Base-by-base conservation (phyloP, 2,329 filamentous ascomycete genomes). In the Ophiostoma himal-ulmi region DNA sequence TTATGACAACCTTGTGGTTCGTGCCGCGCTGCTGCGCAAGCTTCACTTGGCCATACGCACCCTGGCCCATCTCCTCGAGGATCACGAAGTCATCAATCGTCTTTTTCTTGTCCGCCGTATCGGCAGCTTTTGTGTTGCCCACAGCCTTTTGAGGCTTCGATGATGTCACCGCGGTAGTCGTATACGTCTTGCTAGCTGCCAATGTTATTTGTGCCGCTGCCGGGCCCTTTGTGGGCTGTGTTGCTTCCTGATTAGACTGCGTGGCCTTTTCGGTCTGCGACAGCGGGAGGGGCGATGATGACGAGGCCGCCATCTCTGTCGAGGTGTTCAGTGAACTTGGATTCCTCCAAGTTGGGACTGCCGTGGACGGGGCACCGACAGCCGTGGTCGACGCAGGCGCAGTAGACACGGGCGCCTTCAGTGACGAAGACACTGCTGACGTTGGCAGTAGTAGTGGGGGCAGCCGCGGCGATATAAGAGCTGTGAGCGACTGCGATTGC, bases 41-140 rank as follows among this genome's bases (percentile, higher is more conserved):
- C 79, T 99, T 99, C 71, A 99, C 95, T 80, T 99, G 94, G 1
- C 95, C 95, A 78, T 99, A 99, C 1, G 95, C 95, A 57, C 95
- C 95, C 80, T 97, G 93, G 5, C 95, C 95, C 94, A 99, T 98
- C 72, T 99, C 95, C 80, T 99, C 95, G 14, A 99, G 83, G 72
- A 99, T 94, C 60, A 89, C 85, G 78, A 97, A 99, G 78, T 97
- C 93, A 69, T 90, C 85, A 74, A 99, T 98, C 0, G 87, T 89
- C 80, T 95, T 95, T 81, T 96, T 97, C 65, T 67, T 67, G 37
- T 11, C 65, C 1, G 65, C 36, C 6, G n/a, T 14, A 10, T 41
- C 37, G 10, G 3, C 64, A 64, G 60, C 30, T 34, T 65, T 65
- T 5, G 74, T 83, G 77, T 36, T 78, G 73, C 14, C 48, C 13